Evolutionary conservation across 192 early-diverging fungal genomes (phyloP), one percentile per base, ranked within the genome.

Genomic region (Backusella morwellensis): DNA sequence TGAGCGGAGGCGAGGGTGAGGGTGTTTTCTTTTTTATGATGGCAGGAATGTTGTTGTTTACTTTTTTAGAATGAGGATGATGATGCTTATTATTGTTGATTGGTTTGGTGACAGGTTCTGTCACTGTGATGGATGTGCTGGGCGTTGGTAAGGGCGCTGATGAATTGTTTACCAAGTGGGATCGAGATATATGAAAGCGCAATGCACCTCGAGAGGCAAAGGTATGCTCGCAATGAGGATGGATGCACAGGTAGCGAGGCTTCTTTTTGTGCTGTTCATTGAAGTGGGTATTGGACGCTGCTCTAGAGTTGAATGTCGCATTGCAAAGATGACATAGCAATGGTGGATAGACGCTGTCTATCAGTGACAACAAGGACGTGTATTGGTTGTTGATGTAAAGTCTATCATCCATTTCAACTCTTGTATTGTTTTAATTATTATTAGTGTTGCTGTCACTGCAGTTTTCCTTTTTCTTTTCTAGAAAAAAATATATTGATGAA

Each of bases 331-430:
- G 68, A 52, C 82, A 83, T 17, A 83, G 6, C 7, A 66, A 21
- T n/a, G 78, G 82, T 17, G 82, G 82, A 76, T 83, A 83, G 5
- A 72, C 74, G 14, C 70, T 67, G 41, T 83, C 82, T 34, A 83
- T 79, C 11, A 83, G 42, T 42, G 75, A 70, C 17, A 83, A 72
- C 12, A 83, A 15, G 7, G 82, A 75, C 26, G 66, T 42, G 66
- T 80, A 75, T 29, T 59, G 56, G 56, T 75, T 66, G 54, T 67
- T 40, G 15, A 66, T 66, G 35, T 41, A 26, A 8, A 42, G n/a
- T 12, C 56, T 59, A 19, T 23, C 23, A 23, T 32, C 63, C 63
- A 66, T 32, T 23, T 66, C 63, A 66, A 66, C 59, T 29, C n/a
- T 9, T 63, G 15, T n/a, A 29, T 8, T 26, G 14, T 1, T 14